Percentiles rank a stretch among this genome's conserved stretches.
These are phyloP conservation scores for Boletus sensibilis DNA, from an alignment of 768 basidiomycete genomes.

Conservation along the genomic window DNA sequence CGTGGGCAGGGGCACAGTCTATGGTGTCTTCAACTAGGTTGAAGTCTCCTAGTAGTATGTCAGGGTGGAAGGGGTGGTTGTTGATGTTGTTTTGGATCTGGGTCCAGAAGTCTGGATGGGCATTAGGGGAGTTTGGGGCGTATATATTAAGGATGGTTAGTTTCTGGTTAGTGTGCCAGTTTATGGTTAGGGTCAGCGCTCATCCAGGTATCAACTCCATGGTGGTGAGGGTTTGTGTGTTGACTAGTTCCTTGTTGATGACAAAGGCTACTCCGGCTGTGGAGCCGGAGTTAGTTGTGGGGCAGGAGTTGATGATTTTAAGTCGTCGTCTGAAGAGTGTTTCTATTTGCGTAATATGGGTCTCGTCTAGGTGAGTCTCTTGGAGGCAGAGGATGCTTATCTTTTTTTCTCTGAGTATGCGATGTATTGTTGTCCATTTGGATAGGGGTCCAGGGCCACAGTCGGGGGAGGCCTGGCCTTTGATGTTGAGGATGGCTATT, in stretches of 20 bases:
- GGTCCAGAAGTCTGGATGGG: constrained; percentile 35
- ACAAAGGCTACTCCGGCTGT: not conserved
- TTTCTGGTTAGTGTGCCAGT: not conserved
- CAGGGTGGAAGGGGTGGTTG: not conserved
- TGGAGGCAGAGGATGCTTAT: no score
- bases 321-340: no score
- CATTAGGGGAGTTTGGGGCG: constrained; percentile 31
- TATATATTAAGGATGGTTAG: constrained; percentile 36
- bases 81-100: not conserved
- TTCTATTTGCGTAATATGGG: no score
- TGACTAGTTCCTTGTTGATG: not conserved
- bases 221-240: not conserved
- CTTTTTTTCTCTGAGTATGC: no score
- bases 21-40: constrained; percentile 41
- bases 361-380: no score
- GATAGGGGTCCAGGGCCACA: no score
- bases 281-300: not conserved
- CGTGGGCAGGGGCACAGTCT: constrained; percentile 33
- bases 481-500: no score
- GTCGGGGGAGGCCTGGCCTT: no score
- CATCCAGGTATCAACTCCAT: not conserved
- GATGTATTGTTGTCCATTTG: no score
- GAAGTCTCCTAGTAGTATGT: constrained; percentile 41
- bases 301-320: no score
- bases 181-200: not conserved